Percentiles rank a stretch among this genome's conserved stretches.
phyloP scores from a whole-genome alignment of 2,329 filamentous ascomycete genomes.

The Byssochlamys sp. region DNA sequence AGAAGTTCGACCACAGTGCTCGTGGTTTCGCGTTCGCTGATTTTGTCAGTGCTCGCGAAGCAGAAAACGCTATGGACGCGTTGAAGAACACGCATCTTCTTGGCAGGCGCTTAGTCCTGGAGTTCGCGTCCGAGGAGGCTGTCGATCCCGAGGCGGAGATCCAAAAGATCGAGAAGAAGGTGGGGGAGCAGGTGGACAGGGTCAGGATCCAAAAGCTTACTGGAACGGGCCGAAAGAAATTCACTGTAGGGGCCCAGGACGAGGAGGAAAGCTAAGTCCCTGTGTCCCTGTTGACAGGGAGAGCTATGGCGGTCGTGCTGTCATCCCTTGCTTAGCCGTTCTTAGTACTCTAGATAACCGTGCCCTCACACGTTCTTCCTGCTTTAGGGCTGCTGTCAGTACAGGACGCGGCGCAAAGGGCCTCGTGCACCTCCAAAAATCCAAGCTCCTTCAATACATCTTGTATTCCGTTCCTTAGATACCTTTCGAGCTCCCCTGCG shows the following conservation, averaged over 20 bases:
- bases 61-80: slow-evolving; percentile 79
- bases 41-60: slow-evolving; percentile 84
- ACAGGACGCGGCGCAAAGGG: slow-evolving; percentile 9
- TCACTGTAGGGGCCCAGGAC: slow-evolving; percentile 66
- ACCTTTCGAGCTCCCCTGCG: not conserved
- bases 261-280: slow-evolving; percentile 45
- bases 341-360: slow-evolving; percentile 13
- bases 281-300: slow-evolving; percentile 24
- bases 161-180: slow-evolving; percentile 92
- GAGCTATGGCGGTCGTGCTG: slow-evolving; percentile 11
- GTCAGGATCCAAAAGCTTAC: slow-evolving; percentile 82
- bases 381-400: slow-evolving; percentile 10
- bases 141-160: slow-evolving; percentile 93
- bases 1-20: slow-evolving; percentile 81
- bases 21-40: slow-evolving; percentile 96
- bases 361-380: slow-evolving; percentile 25
- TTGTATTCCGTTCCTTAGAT: not conserved
- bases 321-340: slow-evolving; percentile 27
- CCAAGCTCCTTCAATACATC: slow-evolving; percentile 10
- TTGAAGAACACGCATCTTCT: slow-evolving; percentile 87
- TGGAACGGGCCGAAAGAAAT: slow-evolving; percentile 70
- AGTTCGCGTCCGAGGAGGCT: slow-evolving; percentile 80
- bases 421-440: slow-evolving; percentile 18
- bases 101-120: slow-evolving; percentile 76
- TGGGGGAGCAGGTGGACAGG: slow-evolving; percentile 80